Percentiles rank a stretch among this genome's conserved stretches.
Conservation (phyloP, 202 grass and related monocot species). For the Alloteropsis angusta region DNA sequence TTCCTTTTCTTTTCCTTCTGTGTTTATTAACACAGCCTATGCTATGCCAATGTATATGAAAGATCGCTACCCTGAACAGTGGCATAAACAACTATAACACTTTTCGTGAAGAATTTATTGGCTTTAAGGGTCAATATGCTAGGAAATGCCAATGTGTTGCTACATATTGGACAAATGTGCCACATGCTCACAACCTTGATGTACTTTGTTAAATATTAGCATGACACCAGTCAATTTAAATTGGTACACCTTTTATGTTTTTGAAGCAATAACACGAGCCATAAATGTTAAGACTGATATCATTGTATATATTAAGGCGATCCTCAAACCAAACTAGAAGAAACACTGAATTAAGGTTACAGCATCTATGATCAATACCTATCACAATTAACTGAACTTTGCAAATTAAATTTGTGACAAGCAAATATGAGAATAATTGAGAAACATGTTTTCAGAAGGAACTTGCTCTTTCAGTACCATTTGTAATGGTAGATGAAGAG, state of each 20-base stretch:
- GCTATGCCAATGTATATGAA: neutral
- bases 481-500: neutral
- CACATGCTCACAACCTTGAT: too few relatives aligned
- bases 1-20: neutral
- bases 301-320: neutral
- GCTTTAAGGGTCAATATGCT: neutral
- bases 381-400: neutral
- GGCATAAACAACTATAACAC: neutral
- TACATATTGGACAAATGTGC: neutral
- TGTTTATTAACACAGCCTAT: neutral
- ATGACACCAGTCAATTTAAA: neutral
- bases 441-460: neutral
- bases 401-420: neutral
- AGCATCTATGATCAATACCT: neutral
- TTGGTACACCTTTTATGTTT: neutral
- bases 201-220: too few relatives aligned
- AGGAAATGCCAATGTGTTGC: neutral
- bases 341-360: neutral
- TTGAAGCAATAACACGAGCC: neutral
- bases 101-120: neutral
- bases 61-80: too few relatives aligned
- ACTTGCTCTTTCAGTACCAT: neutral
- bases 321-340: neutral
- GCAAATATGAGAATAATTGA: neutral
- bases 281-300: neutral